These are phyloP conservation scores for Saitozyma sp. DNA, from an alignment of 768 basidiomycete genomes.

Conservation along the genomic window DNA sequence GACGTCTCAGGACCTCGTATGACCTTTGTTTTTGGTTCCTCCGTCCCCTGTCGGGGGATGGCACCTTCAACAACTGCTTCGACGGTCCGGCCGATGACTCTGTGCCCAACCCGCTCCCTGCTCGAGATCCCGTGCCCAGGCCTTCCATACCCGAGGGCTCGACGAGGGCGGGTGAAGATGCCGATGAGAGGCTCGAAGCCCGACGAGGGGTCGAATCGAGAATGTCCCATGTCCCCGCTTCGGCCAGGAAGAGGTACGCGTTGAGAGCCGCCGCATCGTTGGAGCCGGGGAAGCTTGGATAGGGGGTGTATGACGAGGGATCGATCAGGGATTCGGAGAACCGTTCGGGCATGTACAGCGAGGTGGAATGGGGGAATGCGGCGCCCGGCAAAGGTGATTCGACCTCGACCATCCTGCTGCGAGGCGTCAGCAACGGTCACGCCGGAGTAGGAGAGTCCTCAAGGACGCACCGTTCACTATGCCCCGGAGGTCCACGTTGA, in stretches of 20 bases:
- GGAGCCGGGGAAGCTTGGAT: constrained; percentile 36
- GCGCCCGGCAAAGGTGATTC: not conserved
- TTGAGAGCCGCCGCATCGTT: constrained; percentile 42
- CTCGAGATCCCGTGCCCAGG: not conserved
- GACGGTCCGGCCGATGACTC: not conserved
- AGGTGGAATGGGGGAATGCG: constrained; percentile 33
- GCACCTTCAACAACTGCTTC: not conserved
- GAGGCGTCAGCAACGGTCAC: too few species aligned
- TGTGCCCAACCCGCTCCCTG: not conserved
- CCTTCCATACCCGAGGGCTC: not conserved
- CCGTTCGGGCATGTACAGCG: constrained; percentile 26
- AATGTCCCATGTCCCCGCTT: constrained; percentile 32
- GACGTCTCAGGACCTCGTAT: too few species aligned
- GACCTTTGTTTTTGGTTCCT: not conserved
- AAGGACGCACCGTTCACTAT: too few species aligned
- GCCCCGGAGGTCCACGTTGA: too few species aligned
- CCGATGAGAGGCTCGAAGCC: not conserved
- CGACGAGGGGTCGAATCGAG: constrained; percentile 22
- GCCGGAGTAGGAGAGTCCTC: too few species aligned
- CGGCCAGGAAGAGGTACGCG: constrained; percentile 44
- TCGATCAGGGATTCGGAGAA: constrained; percentile 25
- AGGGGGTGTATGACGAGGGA: constrained; percentile 39
- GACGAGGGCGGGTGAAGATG: not conserved
- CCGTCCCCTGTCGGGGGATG: not conserved
- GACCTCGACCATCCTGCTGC: constrained; percentile 3